phyloP scores from a whole-genome alignment of 805 yeast genomes.

The Pichia cephalocereana region DNA sequence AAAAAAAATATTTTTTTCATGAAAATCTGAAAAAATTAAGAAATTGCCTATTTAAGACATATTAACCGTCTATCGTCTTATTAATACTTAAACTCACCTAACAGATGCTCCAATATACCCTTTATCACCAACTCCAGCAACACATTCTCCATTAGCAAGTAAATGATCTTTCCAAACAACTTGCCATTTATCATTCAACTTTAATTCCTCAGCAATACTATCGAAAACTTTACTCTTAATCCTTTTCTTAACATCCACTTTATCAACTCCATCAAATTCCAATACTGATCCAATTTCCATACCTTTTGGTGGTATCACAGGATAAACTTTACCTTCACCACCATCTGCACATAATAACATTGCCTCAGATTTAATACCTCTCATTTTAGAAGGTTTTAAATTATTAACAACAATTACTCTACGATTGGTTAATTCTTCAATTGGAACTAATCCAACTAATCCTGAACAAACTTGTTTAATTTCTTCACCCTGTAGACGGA shows the following conservation, averaged over 20 bases:
- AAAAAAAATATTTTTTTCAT: too few relatives aligned
- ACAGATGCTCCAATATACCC: background rate
- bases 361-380: constrained; percentile 54
- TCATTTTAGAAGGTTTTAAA: constrained; percentile 51
- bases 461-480: constrained; percentile 49
- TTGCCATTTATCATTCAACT: background rate
- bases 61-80: background rate
- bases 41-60: background rate
- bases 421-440: constrained; percentile 28
- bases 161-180: background rate
- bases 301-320: constrained; percentile 36
- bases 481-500: constrained; percentile 22
- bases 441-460: constrained; percentile 35
- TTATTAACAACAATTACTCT: constrained; percentile 48
- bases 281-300: constrained; percentile 32
- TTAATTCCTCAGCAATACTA: background rate
- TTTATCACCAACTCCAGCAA: background rate
- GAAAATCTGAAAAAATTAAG: too few relatives aligned
- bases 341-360: constrained; percentile 54
- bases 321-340: constrained; percentile 28
- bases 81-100: background rate
- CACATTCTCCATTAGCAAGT: background rate
- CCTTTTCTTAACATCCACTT: constrained; percentile 1
- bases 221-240: background rate
- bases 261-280: constrained; percentile 26